A percentile compares a stretch with the other conserved stretches of the same genome.
Evolutionary conservation across 805 yeast genomes (phyloP).

Genomic region (Dipodascopsis uninucleata): DNA sequence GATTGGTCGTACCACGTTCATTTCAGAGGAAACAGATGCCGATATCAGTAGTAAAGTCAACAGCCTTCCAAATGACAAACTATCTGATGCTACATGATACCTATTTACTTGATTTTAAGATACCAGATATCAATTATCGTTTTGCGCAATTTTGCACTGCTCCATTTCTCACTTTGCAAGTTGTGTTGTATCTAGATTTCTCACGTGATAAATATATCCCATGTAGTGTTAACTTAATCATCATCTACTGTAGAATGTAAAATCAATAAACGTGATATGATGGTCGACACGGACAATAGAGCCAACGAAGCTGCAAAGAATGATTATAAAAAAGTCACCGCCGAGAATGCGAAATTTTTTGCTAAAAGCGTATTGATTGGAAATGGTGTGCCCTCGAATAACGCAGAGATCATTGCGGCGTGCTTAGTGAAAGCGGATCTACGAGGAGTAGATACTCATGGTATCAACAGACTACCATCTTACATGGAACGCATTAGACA

Average conservation of each 20-base stretch:
- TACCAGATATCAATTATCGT: no score
- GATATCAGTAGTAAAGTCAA: no score
- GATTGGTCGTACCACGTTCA: no score
- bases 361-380: conserved; percentile 5
- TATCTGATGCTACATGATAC: no score
- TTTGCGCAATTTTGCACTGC: no score
- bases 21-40: no score
- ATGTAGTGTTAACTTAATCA: background rate
- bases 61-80: no score
- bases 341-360: background rate
- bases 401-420: conserved; percentile 2
- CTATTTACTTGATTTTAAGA: no score
- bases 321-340: background rate
- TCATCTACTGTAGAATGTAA: no score
- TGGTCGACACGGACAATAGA: background rate
- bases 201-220: background rate
- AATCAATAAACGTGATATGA: no score
- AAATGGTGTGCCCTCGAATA: conserved; percentile 5
- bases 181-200: background rate
- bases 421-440: conserved; percentile 8
- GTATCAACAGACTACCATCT: conserved; percentile 4
- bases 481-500: conserved; percentile 11
- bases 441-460: conserved; percentile 11
- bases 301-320: background rate
- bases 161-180: background rate